phyloP scores from a whole-genome alignment of 2,329 filamentous ascomycete genomes.

The Botrytis hyacinthi region DNA sequence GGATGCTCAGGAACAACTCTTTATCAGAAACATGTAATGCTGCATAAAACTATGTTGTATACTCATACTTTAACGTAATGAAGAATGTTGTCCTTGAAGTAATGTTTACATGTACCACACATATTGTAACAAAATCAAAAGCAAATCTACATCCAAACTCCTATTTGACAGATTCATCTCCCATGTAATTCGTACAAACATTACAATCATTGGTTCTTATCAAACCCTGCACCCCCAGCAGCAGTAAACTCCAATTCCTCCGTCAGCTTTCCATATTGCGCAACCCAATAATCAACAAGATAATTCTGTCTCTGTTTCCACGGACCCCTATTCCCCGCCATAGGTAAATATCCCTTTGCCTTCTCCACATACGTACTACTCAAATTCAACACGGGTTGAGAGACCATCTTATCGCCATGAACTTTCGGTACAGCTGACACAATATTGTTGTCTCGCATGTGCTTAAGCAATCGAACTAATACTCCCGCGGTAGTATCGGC shows the following conservation, averaged over 20 bases:
- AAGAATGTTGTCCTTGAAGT: rapidly evolving
- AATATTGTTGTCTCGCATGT: slow-evolving; percentile 30
- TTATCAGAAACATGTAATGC: too few relatives aligned
- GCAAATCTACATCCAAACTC: not conserved
- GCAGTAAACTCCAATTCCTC: slow-evolving; percentile 29
- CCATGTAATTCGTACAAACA: not conserved
- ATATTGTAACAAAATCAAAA: not conserved
- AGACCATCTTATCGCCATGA: slow-evolving; percentile 21
- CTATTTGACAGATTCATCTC: not conserved
- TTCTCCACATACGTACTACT: slow-evolving; percentile 34
- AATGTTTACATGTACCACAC: not conserved
- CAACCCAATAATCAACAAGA: slow-evolving; percentile 36
- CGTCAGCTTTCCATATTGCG: slow-evolving; percentile 33
- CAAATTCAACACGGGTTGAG: slow-evolving; percentile 28
- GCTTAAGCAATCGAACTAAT: slow-evolving; percentile 35
- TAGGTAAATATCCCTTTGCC: slow-evolving; percentile 30
- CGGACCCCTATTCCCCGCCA: slow-evolving; percentile 30
- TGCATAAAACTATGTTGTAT: not conserved
- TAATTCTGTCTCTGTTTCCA: slow-evolving; percentile 37
- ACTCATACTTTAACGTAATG: not conserved
- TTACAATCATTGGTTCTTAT: not conserved
- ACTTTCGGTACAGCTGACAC: slow-evolving; percentile 27
- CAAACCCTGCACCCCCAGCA: not conserved
- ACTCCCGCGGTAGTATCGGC: slow-evolving; percentile 45
- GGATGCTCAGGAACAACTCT: too few relatives aligned